Evolutionary conservation across 495 filamentous ascomycete genomes (phyloP), one percentile per base, ranked within the genome.

Genomic region (Hyaloscypha hepaticicola): DNA sequence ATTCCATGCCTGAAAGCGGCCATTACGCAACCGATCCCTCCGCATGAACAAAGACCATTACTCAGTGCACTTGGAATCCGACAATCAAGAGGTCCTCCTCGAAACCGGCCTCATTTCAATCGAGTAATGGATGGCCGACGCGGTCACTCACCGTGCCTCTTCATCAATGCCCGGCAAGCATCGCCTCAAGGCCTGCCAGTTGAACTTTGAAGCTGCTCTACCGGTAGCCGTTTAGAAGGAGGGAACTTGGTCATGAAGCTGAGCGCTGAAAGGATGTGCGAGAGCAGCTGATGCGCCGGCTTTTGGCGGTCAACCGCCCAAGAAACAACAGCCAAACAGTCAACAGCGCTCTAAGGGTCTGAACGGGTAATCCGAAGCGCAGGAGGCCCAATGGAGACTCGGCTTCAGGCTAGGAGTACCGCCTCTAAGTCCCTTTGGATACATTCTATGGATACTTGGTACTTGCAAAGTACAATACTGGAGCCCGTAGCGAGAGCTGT

Each of bases 231-330:
- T 57, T 33, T 33, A 26, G 7, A 57, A n/a, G n/a, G n/a, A n/a
- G n/a, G 53, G 9, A 12, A 57, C 28, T 33, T 57, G 53, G 26
- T 19, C 26, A 33, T 25, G 50, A n/a, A 28, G 22, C 21, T 56
- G 53, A 7, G 56, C 26, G 55, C 55, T 58, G 27, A 58, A 58
- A 45, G 50, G 56, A 58, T 45, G 29, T 58, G 56, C 56, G 26
- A 58, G 56, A 22, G 31, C 56, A 58, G 31, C 56, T 58, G 56
- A 58, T 58, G 56, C 28, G 25, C 26, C 33, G 56, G 56, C 33
- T 45, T 58, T 31, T 58, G 56, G 56, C 56, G 53, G 53, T 56
- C 53, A 56, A 28, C 26, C 16, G 25, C 28, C 53, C 28, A n/a
- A n/a, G n/a, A n/a, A n/a, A n/a, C n/a, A n/a, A n/a, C n/a, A n/a